Percentiles rank a stretch among this genome's conserved stretches.
These are phyloP conservation scores for Fusarium sp. DNA, from an alignment of 2,329 filamentous ascomycete species.

Conservation along the genomic window DNA sequence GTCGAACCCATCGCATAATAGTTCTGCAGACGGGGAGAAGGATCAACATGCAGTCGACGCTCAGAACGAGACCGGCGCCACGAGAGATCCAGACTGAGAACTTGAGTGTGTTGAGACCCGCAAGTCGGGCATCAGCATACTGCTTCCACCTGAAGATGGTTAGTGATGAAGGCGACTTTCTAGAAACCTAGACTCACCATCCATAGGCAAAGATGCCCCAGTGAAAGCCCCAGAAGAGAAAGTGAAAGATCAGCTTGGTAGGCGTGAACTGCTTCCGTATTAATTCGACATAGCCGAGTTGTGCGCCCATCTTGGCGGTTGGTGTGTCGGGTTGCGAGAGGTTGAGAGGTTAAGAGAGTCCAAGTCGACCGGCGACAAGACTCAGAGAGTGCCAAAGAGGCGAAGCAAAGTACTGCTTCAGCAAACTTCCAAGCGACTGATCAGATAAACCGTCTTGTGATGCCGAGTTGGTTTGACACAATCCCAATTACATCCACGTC, in stretches of 20 bases:
- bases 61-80: constrained; percentile 88
- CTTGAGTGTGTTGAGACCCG: constrained; percentile 81
- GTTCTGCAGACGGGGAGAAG: constrained; percentile 95
- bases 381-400: constrained; percentile 13
- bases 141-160: constrained; percentile 78
- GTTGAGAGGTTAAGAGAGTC: constrained; percentile 13
- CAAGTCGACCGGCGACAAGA: constrained; percentile 39
- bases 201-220: constrained; percentile 83
- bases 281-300: constrained; percentile 57
- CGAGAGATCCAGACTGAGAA: constrained; percentile 97
- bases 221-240: constrained; percentile 85
- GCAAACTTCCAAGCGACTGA: not conserved
- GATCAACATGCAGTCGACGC: constrained; percentile 87
- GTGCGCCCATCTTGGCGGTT: constrained; percentile 51
- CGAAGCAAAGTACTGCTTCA: not conserved
- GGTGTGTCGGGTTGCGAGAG: constrained; percentile 17
- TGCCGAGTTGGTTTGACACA: constrained; percentile 1
- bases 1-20: constrained; percentile 83
- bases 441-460: not conserved
- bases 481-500: not conserved
- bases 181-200: constrained; percentile 72
- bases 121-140: constrained; percentile 73
- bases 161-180: not conserved
- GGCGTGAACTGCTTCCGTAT: constrained; percentile 75
- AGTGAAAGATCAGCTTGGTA: constrained; percentile 81